Conservation (phyloP, 768 basidiomycete species). For the Russula sp. region DNA sequence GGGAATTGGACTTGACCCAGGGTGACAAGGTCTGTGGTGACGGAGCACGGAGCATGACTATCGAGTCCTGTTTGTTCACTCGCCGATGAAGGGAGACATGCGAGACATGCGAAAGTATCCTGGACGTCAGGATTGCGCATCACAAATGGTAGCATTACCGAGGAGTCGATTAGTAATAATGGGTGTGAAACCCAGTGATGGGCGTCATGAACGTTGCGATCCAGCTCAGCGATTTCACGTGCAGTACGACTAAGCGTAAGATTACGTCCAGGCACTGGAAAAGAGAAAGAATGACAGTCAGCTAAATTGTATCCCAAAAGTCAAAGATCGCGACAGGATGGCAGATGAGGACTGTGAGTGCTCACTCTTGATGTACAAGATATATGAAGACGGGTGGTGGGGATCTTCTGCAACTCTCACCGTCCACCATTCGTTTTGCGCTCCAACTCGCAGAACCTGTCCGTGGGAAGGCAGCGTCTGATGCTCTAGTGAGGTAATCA, state of each 20-base stretch:
- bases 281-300: constrained; percentile 19
- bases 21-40: constrained; percentile 25
- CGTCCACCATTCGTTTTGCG: constrained; percentile 78
- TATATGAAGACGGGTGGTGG: constrained; percentile 64
- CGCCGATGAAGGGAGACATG: constrained; percentile 70
- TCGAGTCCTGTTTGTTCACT: constrained; percentile 39
- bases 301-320: neutral
- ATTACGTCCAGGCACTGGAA: constrained; percentile 78
- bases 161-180: constrained; percentile 50
- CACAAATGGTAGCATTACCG: constrained; percentile 42
- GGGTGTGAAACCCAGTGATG: constrained; percentile 53
- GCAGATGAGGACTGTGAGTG: neutral
- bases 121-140: constrained; percentile 82
- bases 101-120: constrained; percentile 77
- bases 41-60: constrained; percentile 22
- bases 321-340: constrained; percentile 13
- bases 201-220: constrained; percentile 69
- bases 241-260: constrained; percentile 76
- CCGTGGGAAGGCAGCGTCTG: constrained; percentile 28
- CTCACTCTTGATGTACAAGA: constrained; percentile 88
- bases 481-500: constrained; percentile 17
- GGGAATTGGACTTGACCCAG: constrained; percentile 19
- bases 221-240: constrained; percentile 73
- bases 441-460: constrained; percentile 56
- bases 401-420: constrained; percentile 84